These are phyloP conservation scores for Ophiocytium majus DNA, from an alignment of 352 stramenopile species.

Conservation along the genomic window DNA sequence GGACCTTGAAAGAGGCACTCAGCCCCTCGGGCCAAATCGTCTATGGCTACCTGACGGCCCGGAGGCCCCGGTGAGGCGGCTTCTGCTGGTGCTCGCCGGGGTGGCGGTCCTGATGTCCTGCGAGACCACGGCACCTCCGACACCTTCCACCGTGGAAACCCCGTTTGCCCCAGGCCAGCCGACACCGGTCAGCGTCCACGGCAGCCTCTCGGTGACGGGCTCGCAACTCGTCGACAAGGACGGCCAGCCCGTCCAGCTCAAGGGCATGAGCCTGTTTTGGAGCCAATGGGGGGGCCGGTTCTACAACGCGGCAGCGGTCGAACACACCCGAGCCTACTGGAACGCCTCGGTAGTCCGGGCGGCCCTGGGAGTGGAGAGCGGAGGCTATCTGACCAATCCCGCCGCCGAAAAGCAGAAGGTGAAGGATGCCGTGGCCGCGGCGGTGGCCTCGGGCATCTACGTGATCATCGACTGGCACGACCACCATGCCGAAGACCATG, in stretches of 20 bases:
- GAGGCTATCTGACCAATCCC: conserved; percentile 4
- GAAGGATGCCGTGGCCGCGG: neutral
- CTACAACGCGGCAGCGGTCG: conserved; percentile 2
- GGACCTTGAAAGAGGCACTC: no score
- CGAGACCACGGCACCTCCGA: no score
- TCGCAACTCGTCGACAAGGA: neutral
- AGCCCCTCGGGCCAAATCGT: no score
- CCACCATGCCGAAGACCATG: conserved; percentile 23
- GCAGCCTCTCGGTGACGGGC: neutral
- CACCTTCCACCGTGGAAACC: no score
- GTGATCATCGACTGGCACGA: conserved; percentile 33
- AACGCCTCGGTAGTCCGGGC: neutral
- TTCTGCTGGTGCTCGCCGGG: no score
- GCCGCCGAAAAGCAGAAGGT: neutral
- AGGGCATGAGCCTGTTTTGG: conserved; percentile 22
- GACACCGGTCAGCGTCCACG: no score
- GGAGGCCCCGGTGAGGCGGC: no score
- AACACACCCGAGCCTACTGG: neutral
- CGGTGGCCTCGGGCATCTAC: conserved; percentile 14
- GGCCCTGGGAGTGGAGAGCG: conserved; percentile 26
- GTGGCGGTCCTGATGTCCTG: no score
- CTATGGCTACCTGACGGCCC: no score
- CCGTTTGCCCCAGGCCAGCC: no score
- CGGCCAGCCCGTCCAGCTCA: conserved; percentile 12
- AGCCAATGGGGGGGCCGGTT: neutral